phyloP scores from a whole-genome alignment of 2,329 filamentous ascomycete species.

The Pseudopyricularia javanii region DNA sequence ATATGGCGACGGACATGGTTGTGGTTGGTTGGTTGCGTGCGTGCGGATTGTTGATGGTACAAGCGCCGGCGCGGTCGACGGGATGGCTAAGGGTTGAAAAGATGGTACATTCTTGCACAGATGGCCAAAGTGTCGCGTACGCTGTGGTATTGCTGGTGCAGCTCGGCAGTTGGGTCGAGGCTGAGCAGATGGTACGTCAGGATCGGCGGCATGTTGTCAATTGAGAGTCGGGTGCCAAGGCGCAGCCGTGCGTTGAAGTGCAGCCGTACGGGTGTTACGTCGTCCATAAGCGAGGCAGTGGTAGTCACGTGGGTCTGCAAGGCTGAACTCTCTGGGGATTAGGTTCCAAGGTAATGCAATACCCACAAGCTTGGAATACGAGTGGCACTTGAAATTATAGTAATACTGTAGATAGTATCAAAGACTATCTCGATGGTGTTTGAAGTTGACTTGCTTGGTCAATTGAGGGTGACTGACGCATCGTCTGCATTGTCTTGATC shows the following conservation, averaged over 20 bases:
- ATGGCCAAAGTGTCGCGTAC: neutral
- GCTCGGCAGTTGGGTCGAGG: neutral
- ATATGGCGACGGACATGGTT: constrained; percentile 46
- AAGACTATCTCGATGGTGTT: too few relatives aligned
- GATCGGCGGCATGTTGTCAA: neutral
- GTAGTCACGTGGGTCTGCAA: too few relatives aligned
- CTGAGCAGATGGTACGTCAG: neutral
- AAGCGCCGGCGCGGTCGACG: neutral
- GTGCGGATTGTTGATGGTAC: neutral
- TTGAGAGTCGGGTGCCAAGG: neutral
- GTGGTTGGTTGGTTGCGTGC: neutral
- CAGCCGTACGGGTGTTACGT: neutral
- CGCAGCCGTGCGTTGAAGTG: too few relatives aligned
- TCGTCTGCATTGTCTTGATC: too few relatives aligned
- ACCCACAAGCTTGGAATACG: too few relatives aligned
- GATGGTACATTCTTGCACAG: neutral
- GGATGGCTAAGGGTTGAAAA: neutral
- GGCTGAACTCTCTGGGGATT: too few relatives aligned
- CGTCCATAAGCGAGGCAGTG: too few relatives aligned
- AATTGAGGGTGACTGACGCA: too few relatives aligned
- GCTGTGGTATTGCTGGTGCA: neutral
- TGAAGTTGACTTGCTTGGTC: too few relatives aligned
- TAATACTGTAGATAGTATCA: too few relatives aligned
- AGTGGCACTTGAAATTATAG: too few relatives aligned
- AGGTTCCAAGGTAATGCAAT: too few relatives aligned